phyloP scores from a whole-genome alignment of 805 yeast species.

The Yarrowia alimentaria region DNA sequence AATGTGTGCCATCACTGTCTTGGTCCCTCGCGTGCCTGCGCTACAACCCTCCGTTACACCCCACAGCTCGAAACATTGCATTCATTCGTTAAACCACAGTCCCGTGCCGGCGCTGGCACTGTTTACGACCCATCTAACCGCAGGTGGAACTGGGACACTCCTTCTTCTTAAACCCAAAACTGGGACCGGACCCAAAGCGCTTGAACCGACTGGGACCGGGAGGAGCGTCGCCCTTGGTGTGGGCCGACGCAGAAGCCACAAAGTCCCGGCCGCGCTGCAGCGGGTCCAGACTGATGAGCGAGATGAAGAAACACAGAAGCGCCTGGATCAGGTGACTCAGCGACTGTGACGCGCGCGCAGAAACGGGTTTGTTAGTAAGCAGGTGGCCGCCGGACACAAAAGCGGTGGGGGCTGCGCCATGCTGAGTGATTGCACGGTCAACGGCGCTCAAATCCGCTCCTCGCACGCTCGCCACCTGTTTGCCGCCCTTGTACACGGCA shows the following conservation, averaged over 20 bases:
- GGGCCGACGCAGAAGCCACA: neutral
- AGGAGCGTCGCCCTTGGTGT: no score
- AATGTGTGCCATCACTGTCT: no score
- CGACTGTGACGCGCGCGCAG: neutral
- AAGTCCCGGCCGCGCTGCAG: neutral
- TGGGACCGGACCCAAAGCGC: no score
- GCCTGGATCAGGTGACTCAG: slow-evolving; percentile 1
- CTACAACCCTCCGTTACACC: no score
- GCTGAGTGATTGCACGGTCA: slow-evolving; percentile 1
- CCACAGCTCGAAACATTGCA: no score
- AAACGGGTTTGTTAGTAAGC: neutral
- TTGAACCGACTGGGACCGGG: no score
- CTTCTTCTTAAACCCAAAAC: no score
- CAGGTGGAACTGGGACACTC: no score
- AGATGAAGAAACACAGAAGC: neutral
- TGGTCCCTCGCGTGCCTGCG: no score
- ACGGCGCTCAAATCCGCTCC: slow-evolving; percentile 15
- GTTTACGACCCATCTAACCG: no score
- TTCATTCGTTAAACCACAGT: no score
- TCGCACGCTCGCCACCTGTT: slow-evolving; percentile 2
- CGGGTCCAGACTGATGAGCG: neutral
- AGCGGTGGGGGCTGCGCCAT: neutral
- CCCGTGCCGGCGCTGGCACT: no score
- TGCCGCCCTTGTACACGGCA: slow-evolving; percentile 2
- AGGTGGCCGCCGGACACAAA: slow-evolving; percentile 10